These are phyloP conservation scores for Cenococcum geophilum DNA, from an alignment of 495 filamentous ascomycete species.

Conservation along the genomic window DNA sequence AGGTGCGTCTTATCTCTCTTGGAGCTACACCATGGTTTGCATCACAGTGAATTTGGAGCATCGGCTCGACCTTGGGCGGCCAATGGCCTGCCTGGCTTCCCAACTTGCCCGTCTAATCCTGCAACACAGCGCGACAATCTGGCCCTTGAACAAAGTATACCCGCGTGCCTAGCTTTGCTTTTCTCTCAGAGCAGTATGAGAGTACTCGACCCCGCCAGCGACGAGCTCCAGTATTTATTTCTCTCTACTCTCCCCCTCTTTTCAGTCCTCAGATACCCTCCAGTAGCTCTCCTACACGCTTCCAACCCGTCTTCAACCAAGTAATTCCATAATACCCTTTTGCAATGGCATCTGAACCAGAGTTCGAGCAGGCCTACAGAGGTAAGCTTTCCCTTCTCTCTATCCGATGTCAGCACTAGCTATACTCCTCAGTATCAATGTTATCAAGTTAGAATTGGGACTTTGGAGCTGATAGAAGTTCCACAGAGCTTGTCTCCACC, in stretches of 20 bases:
- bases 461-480: background rate
- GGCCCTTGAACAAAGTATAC: background rate
- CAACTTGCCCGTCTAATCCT: constrained; percentile 4
- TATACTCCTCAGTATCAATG: background rate
- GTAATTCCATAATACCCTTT: background rate
- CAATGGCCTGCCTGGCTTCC: background rate
- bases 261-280: background rate
- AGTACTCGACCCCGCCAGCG: constrained; percentile 1
- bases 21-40: constrained; percentile 22
- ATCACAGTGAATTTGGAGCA: constrained; percentile 18
- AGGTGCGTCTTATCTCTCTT: constrained; percentile 17
- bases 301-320: background rate
- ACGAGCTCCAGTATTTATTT: constrained; percentile 5
- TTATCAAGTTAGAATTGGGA: background rate
- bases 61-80: background rate
- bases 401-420: constrained; percentile 4
- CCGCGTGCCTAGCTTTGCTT: constrained; percentile 7
- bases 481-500: constrained; percentile 80
- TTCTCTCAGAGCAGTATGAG: background rate
- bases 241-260: background rate
- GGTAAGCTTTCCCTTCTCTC: constrained; percentile 48
- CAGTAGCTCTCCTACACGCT: background rate
- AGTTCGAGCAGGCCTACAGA: constrained; percentile 98
- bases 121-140: background rate
- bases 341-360: constrained; percentile 60